Evolutionary conservation across 2,329 filamentous ascomycete species (phyloP), one percentile per base, ranked within the genome.

Genomic region (Colletotrichum gigasporum): DNA sequence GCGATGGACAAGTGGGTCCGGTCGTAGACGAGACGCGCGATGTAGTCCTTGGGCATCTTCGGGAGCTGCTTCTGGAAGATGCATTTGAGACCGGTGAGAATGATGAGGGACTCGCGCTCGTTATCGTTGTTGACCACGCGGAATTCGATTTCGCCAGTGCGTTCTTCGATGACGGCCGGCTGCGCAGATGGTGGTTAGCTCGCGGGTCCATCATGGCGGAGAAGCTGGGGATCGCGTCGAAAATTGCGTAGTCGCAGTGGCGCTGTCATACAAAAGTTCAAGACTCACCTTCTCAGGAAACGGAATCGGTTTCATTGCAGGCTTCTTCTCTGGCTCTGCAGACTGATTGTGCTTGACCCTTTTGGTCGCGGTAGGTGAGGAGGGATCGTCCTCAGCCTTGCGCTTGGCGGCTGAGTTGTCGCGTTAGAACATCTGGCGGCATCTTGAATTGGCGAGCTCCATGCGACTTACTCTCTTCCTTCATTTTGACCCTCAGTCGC

Each of bases 41-140:
- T 98, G 76, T 99, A 99, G 74, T 98, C 96, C 78, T 98, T 97
- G 12, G 96, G 96, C 96, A 99, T 99, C 79, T 98, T 98, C 0
- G 96, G 96, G 5, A 99, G 84, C 75, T 99, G 96, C 72, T 98
- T 98, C 76, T 99, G 96, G 73, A 99, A 98, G 69, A 99, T 96
- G 74, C 94, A 97, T 76, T 98, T 99, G 58, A 99, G 83, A 12
- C 96, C 96, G 0, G 95, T 97, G 63, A 99, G 84, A 71, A 99
- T 96, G 73, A 98, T 96, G 69, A 94, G 90, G 74, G 92, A 96
- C 73, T 97, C 93, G 68, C 91, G 87, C 35, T 90, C 85, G 71
- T 92, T 91, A 74, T 99, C 96, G 74, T 99, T 99, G 83, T 98
- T 98, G 72, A 99, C 96, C 6, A 98, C 96, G 48, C 94, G 90